These are phyloP conservation scores for Penicillium parvum DNA, from an alignment of 495 filamentous ascomycete species.

Conservation along the genomic window DNA sequence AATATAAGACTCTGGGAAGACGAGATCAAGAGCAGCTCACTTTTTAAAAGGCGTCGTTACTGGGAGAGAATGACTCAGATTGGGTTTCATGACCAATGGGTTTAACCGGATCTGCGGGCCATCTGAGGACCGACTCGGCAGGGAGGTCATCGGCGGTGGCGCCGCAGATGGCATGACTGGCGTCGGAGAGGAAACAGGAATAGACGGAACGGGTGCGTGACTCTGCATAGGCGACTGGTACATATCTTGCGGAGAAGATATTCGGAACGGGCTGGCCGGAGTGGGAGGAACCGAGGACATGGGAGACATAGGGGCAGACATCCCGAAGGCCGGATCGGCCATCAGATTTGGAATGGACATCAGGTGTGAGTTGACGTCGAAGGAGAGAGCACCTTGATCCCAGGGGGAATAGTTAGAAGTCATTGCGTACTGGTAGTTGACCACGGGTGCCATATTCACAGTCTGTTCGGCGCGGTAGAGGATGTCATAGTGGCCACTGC, in stretches of 20 bases:
- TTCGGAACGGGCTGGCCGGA: constrained; percentile 43
- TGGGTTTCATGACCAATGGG: constrained; percentile 45
- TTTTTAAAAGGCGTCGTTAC: constrained; percentile 46
- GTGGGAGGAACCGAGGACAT: constrained; percentile 43
- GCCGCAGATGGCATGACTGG: constrained; percentile 30
- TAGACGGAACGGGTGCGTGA: constrained; percentile 24
- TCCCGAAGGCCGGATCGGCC: constrained; percentile 37
- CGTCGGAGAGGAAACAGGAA: constrained; percentile 32
- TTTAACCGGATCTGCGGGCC: constrained; percentile 46
- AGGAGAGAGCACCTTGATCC: constrained; percentile 44
- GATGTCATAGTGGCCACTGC: constrained; percentile 90
- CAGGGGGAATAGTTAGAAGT: constrained; percentile 40
- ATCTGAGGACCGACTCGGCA: constrained; percentile 37
- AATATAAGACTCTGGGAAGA: constrained; percentile 38
- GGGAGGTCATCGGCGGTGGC: constrained; percentile 34
- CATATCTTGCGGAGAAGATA: constrained; percentile 38
- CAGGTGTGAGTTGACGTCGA: constrained; percentile 50
- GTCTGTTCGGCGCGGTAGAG: constrained; percentile 68
- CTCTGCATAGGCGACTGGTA: constrained; percentile 36
- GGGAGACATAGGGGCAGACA: constrained; percentile 32
- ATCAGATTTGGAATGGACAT: constrained; percentile 43
- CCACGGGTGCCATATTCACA: constrained; percentile 44
- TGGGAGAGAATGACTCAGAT: constrained; percentile 40
- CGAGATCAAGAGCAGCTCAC: constrained; percentile 16
- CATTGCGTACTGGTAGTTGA: constrained; percentile 43